Percentiles rank a stretch among this genome's conserved stretches.
Evolutionary conservation across 2,329 filamentous ascomycete genomes (phyloP).

Genomic region (Cercospora berteroae): DNA sequence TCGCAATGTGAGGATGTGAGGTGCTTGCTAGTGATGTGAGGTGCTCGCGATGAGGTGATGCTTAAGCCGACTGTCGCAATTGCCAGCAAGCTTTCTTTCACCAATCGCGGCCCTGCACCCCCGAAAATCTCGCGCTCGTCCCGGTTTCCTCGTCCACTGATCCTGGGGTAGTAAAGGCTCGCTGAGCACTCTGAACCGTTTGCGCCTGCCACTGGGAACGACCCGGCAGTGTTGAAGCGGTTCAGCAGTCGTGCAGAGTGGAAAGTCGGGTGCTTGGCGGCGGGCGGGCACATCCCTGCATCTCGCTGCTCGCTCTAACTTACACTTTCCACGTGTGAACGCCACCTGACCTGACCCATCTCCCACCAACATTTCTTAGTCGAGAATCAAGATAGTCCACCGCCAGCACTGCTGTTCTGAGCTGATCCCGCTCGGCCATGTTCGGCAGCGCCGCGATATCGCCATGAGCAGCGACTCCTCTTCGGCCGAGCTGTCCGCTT

Average conservation of each 20-base stretch:
- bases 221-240: neutral
- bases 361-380: neutral
- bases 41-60: constrained; percentile 1
- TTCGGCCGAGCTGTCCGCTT: constrained; percentile 6
- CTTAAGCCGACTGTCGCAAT: neutral
- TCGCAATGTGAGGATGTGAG: neutral
- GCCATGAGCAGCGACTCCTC: constrained; percentile 10
- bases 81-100: neutral
- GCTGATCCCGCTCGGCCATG: neutral
- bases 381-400: neutral
- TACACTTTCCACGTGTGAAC: neutral
- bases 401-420: neutral
- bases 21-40: neutral
- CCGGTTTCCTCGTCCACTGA: neutral
- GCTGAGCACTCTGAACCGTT: neutral
- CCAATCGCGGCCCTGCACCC: neutral
- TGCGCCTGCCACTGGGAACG: neutral
- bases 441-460: neutral
- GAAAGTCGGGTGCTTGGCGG: neutral
- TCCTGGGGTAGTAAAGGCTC: neutral
- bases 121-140: neutral
- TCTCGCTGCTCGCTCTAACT: neutral
- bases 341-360: neutral
- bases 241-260: neutral
- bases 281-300: neutral